Base-by-base conservation (phyloP, 768 basidiomycete genomes). In the Russula griseocarnosa region DNA sequence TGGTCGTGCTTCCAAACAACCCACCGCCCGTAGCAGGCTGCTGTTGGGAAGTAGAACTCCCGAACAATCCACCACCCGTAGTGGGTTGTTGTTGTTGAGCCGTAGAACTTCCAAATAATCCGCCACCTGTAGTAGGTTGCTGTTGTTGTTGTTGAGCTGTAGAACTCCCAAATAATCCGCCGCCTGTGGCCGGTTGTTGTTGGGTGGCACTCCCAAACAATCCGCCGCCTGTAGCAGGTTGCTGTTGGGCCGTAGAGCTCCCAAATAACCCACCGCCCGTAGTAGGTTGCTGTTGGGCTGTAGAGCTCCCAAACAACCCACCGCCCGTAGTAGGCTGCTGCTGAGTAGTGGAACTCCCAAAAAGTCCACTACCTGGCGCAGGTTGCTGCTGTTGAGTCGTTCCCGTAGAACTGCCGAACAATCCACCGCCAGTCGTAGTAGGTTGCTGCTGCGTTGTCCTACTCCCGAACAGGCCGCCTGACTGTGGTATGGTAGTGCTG, bases 231-330 rank as follows among this genome's bases (percentile, higher is more conserved):
- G 46, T 22, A 47, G 46, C 4, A 9, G 46, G 46, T 22, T 47
- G 46, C 46, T 42, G 65, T 36, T 61, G 63, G n/a, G 28, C 13
- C 8, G 65, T 51, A 40, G 63, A 67, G 13, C 71, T 20, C 16
- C 47, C 72, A 51, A 74, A 74, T n/a, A 74, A 60, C 10, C 64
- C 62, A 22, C 69, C 63, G 16, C 69, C 66, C 1, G 67, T 52
- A 20, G 65, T 47, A 9, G 63, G 62, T 36, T 65, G 62, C 28
- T 50, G 55, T n/a, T 11, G 22, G 4, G 51, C 3, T 1, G 28
- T 53, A n/a, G 53, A 32, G 7, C 38, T 44, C 26, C 69, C 70
- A 54, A 54, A 77, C 60, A 60, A 53, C 18, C 70, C 58, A 6
- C 73, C 70, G 9, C 70, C 67, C 1, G 68, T 57, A 3, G 32